Evolutionary conservation across 305 asterid species (phyloP), one percentile per base, ranked within the genome.

Genomic region (Rubia peregrina): DNA sequence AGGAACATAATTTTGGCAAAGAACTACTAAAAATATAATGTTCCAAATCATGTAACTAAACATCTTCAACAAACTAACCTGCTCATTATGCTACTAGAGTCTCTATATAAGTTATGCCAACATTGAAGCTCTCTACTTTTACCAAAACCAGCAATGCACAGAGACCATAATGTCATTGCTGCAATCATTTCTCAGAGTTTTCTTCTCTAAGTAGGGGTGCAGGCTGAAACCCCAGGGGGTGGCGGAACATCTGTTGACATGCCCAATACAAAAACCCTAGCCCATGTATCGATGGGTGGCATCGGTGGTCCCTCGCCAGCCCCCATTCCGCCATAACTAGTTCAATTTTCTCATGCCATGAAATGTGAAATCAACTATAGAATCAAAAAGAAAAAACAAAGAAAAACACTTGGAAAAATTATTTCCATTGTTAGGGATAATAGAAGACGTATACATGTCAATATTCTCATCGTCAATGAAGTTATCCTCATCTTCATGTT

Each of bases 51-150:
- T 22, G 46, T 11, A 36, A 11, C n/a, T 14, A 44, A 5, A 9
- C n/a, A 24, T 7, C 12, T 9, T 3, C 33, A 1, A 30, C 5
- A 7, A 30, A 11, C 59, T 77, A 63, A 89, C 95, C 97, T 78
- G 92, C 97, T 76, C 97, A 33, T 33, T 86, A 87, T 16, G 87
- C 83, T 51, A 87, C 96, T 21, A 92, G 95, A 77, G 79, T 82
- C 74, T 74, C 69, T 46, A 91, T 82, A 79, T 84, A 87, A 79
- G 91, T 91, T 49, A 91, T 89, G 55, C 80, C 81, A 3, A 82
- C 96, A 41, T 67, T 71, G 62, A 80, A 75, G 64, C 87, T 79
- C 75, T 89, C 78, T 62, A 73, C 65, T 81, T 69, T 79, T 61
- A 80, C 61, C 77, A 84, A 60, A 71, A 77, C 62, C 74, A 80